phyloP scores from a whole-genome alignment of 345 rosid species.

The Toxicodendron radicans region DNA sequence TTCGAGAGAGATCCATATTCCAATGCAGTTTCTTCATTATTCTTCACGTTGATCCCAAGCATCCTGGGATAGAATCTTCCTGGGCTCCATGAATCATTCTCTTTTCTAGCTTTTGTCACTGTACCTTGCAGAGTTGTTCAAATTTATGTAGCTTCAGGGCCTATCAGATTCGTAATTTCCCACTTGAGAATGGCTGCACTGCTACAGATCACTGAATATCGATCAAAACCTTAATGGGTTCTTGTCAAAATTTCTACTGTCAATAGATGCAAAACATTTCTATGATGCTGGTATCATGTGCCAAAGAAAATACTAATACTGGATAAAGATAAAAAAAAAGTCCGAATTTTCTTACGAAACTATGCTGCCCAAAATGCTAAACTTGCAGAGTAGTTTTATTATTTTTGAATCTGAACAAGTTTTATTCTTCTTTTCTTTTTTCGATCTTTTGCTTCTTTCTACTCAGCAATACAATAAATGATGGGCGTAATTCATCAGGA shows the following conservation, averaged over 20 bases:
- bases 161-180: too few relatives aligned
- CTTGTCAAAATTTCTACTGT: too few relatives aligned
- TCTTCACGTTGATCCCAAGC: conserved; percentile 27
- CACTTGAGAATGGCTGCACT: not conserved
- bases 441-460: not conserved
- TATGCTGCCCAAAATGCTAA: conserved; percentile 16
- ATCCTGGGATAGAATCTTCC: conserved; percentile 27
- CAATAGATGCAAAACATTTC: too few relatives aligned
- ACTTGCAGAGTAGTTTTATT: conserved; percentile 19
- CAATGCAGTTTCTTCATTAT: conserved; percentile 15
- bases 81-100: conserved; percentile 13
- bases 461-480: not conserved
- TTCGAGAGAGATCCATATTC: conserved; percentile 35
- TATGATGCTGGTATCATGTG: too few relatives aligned
- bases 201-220: not conserved
- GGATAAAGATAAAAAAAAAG: too few relatives aligned
- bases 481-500: too few relatives aligned
- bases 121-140: too few relatives aligned
- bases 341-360: too few relatives aligned
- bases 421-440: conserved; percentile 1
- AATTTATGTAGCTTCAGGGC: too few relatives aligned
- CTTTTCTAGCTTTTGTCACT: not conserved
- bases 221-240: not conserved
- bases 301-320: too few relatives aligned
- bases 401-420: not conserved